Evolutionary conservation across 2,329 filamentous ascomycete genomes (phyloP), one percentile per base, ranked within the genome.

Genomic region (Aspergillus pseudonomiae): DNA sequence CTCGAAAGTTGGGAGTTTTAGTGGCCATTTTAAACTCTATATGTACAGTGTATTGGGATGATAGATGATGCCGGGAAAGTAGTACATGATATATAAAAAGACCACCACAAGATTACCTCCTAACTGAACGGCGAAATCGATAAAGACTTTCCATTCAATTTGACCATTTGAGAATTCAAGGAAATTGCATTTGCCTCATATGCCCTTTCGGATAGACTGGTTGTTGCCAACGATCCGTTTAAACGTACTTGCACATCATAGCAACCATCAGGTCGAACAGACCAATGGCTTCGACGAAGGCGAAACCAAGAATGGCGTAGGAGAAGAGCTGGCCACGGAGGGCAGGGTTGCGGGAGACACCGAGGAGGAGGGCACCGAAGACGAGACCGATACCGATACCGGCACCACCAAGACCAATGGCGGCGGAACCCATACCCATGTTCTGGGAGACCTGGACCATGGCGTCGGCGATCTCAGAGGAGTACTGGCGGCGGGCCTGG

Each of bases 381-480:
- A 96, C 92, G 80, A 94, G 89, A 87, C 92, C 92, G 84, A 95
- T 96, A 92, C 92, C 92, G 83, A 95, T 92, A 93, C 92, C 91
- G 80, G 91, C 91, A 90, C 91, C 91, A 80, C 91, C 92, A 78
- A 96, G 91, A 91, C 92, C 92, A 80, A 96, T 93, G 85, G 92
- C 92, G 78, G 92, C 92, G 75, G 89, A 86, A 83, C 91, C 91
- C 91, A 93, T 93, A 88, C 91, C 91, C 78, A 93, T 82, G 89
- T 93, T 93, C 88, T 93, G 91, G 83, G 91, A 93, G 84, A 92
- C 91, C 87, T 93, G 90, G 81, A 94, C 91, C 86, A 94, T 90
- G 82, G 91, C 91, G 86, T 75, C 66, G 84, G 91, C 91, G 83
- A 94, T 91, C 89, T 94, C 91, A 78, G 91, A 93, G 78, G 89